phyloP scores from a whole-genome alignment of 345 rosid species.

The Alliaria petiolata region DNA sequence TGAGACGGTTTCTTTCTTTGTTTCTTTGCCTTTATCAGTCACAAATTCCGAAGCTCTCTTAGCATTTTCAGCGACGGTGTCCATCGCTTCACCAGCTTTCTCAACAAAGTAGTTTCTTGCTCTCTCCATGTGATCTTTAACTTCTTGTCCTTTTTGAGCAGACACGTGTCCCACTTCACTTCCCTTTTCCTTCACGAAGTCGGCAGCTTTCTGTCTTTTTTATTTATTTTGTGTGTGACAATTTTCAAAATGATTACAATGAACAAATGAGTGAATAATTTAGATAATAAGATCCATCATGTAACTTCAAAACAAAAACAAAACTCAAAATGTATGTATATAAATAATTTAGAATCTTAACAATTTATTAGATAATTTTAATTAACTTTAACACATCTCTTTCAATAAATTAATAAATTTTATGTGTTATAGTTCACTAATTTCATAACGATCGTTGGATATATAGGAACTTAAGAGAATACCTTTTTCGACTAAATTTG shows the following conservation, averaged over 20 bases:
- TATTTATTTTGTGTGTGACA: not conserved
- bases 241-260: not conserved
- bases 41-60: constrained; percentile 21
- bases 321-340: too few relatives aligned
- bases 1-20: constrained; percentile 9
- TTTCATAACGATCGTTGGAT: too few relatives aligned
- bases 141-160: constrained; percentile 20
- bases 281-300: too few relatives aligned
- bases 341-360: too few relatives aligned
- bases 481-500: too few relatives aligned
- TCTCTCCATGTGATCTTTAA: constrained; percentile 17
- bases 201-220: constrained; percentile 24
- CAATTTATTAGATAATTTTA: too few relatives aligned
- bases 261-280: not conserved
- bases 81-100: constrained; percentile 28
- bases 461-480: too few relatives aligned
- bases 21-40: constrained; percentile 22
- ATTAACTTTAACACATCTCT: not conserved
- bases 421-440: too few relatives aligned
- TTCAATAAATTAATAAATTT: not conserved
- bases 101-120: constrained; percentile 22
- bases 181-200: constrained; percentile 24
- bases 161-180: constrained; percentile 6
- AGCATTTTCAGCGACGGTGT: constrained; percentile 18
- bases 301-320: too few relatives aligned